A percentile compares a stretch with the other conserved stretches of the same genome.
Evolutionary conservation across 2,329 filamentous ascomycete genomes (phyloP).

Genomic region (Colletotrichum shisoi): DNA sequence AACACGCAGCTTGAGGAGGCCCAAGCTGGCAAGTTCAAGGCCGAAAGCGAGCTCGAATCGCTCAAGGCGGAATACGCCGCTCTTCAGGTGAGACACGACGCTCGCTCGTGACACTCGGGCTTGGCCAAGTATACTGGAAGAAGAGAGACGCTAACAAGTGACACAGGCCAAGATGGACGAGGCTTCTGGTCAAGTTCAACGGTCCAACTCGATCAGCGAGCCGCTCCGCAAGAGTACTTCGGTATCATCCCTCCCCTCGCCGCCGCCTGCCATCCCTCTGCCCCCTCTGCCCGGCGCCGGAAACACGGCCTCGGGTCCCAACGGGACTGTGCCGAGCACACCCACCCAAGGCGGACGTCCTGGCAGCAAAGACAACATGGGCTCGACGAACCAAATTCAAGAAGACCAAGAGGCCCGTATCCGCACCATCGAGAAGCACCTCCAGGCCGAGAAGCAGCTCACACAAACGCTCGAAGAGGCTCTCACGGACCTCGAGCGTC

Average conservation of each 20-base stretch:
- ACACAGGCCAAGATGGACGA: slow-evolving; percentile 59
- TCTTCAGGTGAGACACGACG: slow-evolving; percentile 71
- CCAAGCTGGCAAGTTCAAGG: slow-evolving; percentile 67
- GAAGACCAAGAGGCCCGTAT: slow-evolving; percentile 97
- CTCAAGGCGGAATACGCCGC: slow-evolving; percentile 74
- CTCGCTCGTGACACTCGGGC: not conserved
- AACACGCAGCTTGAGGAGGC: slow-evolving; percentile 81
- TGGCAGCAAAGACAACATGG: slow-evolving; percentile 76
- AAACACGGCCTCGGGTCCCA: slow-evolving; percentile 53
- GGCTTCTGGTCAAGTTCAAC: slow-evolving; percentile 55
- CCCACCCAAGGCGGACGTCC: slow-evolving; percentile 69
- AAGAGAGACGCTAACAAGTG: slow-evolving; percentile 43
- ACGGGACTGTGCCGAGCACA: slow-evolving; percentile 57
- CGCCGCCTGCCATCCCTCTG: slow-evolving; percentile 93
- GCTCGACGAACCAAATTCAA: slow-evolving; percentile 76
- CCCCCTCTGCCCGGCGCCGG: slow-evolving; percentile 79
- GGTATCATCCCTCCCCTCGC: slow-evolving; percentile 85
- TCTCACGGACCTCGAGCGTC: slow-evolving; percentile 88
- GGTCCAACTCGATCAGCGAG: slow-evolving; percentile 68
- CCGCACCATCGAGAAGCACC: slow-evolving; percentile 93
- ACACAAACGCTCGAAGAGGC: slow-evolving; percentile 95
- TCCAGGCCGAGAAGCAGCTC: slow-evolving; percentile 94
- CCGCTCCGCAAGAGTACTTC: slow-evolving; percentile 86
- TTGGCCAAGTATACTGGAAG: not conserved
- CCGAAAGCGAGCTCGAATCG: slow-evolving; percentile 73